A percentile compares a stretch with the other conserved stretches of the same genome.
Conservation (phyloP, 2,329 filamentous ascomycete species). For the Zasmidium citrigriseum region DNA sequence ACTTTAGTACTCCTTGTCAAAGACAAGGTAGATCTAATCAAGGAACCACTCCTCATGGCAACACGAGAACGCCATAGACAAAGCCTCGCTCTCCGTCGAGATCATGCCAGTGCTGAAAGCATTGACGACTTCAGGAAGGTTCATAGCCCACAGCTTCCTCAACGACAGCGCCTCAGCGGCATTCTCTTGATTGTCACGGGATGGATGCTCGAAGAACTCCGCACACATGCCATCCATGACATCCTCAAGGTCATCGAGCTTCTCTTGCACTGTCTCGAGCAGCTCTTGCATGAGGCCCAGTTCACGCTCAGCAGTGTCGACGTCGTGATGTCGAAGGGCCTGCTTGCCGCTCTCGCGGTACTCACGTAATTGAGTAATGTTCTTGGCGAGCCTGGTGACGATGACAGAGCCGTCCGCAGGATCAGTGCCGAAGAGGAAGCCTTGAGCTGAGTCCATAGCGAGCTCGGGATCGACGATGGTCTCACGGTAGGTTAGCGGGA, state of each 20-base stretch:
- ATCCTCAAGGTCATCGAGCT: not conserved
- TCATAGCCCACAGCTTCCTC: not conserved
- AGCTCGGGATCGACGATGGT: not conserved
- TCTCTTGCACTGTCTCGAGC: too few relatives aligned
- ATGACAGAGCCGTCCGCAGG: not conserved
- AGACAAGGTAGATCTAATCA: too few relatives aligned
- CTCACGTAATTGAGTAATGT: not conserved
- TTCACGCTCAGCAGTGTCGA: not conserved
- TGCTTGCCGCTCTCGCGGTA: not conserved
- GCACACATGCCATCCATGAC: not conserved
- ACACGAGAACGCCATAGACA: not conserved
- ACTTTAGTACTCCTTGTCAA: too few relatives aligned
- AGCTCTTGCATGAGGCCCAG: too few relatives aligned
- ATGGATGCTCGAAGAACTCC: not conserved
- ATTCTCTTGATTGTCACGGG: not conserved
- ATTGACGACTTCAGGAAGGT: not conserved
- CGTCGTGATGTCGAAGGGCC: not conserved
- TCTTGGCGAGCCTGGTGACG: not conserved
- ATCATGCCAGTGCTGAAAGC: not conserved
- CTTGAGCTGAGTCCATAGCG: not conserved
- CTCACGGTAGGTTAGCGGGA: not conserved
- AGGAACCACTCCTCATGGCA: too few relatives aligned
- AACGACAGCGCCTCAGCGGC: not conserved
- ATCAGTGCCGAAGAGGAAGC: not conserved
- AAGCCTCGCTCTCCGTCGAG: not conserved